Conservation (phyloP, 257 asterid species). For the Solanum lycopersicoides region DNA sequence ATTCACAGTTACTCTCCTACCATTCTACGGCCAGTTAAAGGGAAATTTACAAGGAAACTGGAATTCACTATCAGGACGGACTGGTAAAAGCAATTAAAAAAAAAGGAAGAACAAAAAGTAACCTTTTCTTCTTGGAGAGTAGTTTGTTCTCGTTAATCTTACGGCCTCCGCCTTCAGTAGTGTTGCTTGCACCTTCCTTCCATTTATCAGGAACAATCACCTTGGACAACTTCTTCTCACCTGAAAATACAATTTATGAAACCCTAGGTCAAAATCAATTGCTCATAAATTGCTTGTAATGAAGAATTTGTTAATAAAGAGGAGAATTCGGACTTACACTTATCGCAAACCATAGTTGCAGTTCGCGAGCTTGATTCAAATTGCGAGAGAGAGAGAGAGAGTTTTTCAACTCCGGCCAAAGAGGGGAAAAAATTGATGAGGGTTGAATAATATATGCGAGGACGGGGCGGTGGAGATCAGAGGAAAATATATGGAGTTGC, state of each 20-base stretch:
- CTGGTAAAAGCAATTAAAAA: background rate
- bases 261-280: slow-evolving; percentile 22
- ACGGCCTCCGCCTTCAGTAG: slow-evolving; percentile 94
- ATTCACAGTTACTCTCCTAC: background rate
- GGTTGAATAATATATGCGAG: background rate
- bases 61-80: background rate
- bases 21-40: background rate
- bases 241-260: slow-evolving; percentile 25
- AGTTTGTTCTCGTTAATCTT: slow-evolving; percentile 98
- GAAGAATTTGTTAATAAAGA: background rate
- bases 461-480: background rate
- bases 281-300: background rate
- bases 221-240: slow-evolving; percentile 91
- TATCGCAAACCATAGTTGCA: slow-evolving; percentile 69
- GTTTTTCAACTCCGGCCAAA: background rate
- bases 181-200: slow-evolving; percentile 89
- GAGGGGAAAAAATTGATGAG: background rate
- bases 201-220: slow-evolving; percentile 98
- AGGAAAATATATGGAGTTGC: background rate
- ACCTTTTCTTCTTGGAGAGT: slow-evolving; percentile 88
- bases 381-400: background rate
- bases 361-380: background rate
- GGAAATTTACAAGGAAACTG: background rate
- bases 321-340: slow-evolving; percentile 34
- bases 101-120: background rate